Base-by-base conservation (phyloP, 441 rosid species). In the Erodium texanum region DNA sequence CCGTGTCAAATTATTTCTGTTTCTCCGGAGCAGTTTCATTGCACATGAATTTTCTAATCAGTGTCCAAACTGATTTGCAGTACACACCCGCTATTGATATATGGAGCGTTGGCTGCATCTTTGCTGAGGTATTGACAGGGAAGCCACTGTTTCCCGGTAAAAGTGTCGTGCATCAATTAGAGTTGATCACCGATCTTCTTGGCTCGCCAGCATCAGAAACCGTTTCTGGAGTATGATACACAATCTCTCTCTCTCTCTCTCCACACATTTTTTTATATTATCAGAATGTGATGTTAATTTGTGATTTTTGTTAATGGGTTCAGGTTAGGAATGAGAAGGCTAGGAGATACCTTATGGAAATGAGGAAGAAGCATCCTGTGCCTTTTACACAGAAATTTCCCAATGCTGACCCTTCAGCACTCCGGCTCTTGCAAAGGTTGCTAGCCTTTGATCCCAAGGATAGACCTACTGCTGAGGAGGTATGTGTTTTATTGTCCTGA, bases 391-490 rank as follows among this genome's bases (percentile, higher is more conserved):
- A 85, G 77, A 93, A 90, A 73, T 89, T 93, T 73, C 91, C 93
- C 64, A 85, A 85, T 73, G 94, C 81, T 7, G 96, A 90, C 77
- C 96, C 97, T 72, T 75, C 85, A 74, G 89, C 96, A 34, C 74
- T 93, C 68, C 80, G 82, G 24, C 71, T 93, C 62, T 75, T 93
- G 82, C 86, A 84, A 77, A 87, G 79, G 77, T 82, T 93, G 78
- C 93, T 93, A 66, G 97, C 96, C 36, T 93, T 93, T 75, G 98
- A 93, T 77, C 96, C 97, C n/a, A 93, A 90, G 79, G 93, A 89
- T 67, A 85, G 97, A 5, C 95, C 95, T 64, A 85, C 93, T 20
- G 98, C 96, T 77, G 92, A 87, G 86, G 88, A 93, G 95, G 97
- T 91, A 52, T 66, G 73, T 66, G 23, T 43, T 1, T 41, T 41